Evolutionary conservation across 495 filamentous ascomycete genomes (phyloP), one percentile per base, ranked within the genome.

Genomic region (Penicillium simplicissimum): DNA sequence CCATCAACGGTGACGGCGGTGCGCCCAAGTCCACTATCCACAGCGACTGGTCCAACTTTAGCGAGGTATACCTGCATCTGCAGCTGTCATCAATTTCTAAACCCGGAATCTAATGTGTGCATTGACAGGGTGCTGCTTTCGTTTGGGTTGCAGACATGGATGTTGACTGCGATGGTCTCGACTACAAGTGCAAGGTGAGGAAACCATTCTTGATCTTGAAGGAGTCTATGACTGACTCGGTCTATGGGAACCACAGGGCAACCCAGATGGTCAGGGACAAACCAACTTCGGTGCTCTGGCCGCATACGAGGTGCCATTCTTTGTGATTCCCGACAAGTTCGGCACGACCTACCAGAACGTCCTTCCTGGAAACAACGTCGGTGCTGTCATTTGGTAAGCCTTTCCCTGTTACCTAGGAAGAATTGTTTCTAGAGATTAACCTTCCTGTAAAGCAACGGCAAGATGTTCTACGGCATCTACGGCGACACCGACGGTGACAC

Each of bases 381-480:
- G 62, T n/a, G 75, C 75, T 0, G 72, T 78, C 0, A 78, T 78
- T 35, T 78, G 75, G 75, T 77, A 62, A 35, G 23, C n/a, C 10
- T 14, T 48, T 23, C 6, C 45, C 45, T 8, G 11, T 28, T 36
- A 17, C n/a, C n/a, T n/a, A n/a, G n/a, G 4, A 3, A 45, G 8
- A 19, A 43, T 31, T 7, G 6, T 4, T 0, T 6, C 2, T 10
- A 25, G 1, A 23, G 1, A 35, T 17, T 52, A 14, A 45, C 8
- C 10, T 31, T 4, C 21, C 38, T 25, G 23, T 25, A 33, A 23
- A 64, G 75, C 40, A 58, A 72, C 23, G 69, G 71, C 11, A 74
- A 75, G 8, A 78, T 78, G 74, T 76, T 69, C 61, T 78, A 78
- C 45, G 75, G 75, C 7, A 75, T 78, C 51, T 69, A 71, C 35